A percentile compares a stretch with the other conserved stretches of the same genome.
phyloP scores from a whole-genome alignment of 345 rosid species.

The Anastatica hierochuntica region DNA sequence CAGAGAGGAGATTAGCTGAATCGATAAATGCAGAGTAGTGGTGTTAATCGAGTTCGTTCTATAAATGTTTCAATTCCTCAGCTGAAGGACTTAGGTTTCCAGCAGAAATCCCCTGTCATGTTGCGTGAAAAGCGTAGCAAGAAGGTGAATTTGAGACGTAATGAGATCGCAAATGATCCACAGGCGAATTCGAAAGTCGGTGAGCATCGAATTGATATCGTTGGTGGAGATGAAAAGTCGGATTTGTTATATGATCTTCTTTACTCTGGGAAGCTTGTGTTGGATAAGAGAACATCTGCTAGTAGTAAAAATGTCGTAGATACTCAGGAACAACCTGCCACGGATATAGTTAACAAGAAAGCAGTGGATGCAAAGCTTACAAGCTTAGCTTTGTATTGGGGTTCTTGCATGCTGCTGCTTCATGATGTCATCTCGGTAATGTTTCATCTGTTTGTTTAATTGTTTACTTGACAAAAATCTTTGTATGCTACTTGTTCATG shows the following conservation, averaged over 20 bases:
- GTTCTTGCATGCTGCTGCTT: slow-evolving; percentile 59
- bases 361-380: slow-evolving; percentile 73
- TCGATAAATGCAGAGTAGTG: no score
- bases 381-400: slow-evolving; percentile 79
- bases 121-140: slow-evolving; percentile 80
- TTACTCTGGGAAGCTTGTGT: slow-evolving; percentile 60
- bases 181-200: slow-evolving; percentile 38
- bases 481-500: no score
- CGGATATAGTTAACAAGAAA: slow-evolving; percentile 36
- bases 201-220: slow-evolving; percentile 66
- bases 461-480: no score
- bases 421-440: slow-evolving; percentile 72
- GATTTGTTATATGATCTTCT: slow-evolving; percentile 74
- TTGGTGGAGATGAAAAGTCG: slow-evolving; percentile 76
- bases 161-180: slow-evolving; percentile 30
- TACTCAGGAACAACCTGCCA: slow-evolving; percentile 29
- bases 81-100: slow-evolving; percentile 68
- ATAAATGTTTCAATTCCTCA: no score
- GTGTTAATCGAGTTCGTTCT: no score
- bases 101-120: slow-evolving; percentile 73
- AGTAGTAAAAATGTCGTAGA: slow-evolving; percentile 30
- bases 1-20: no score
- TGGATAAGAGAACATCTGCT: slow-evolving; percentile 52
- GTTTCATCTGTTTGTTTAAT: not conserved
- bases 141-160: slow-evolving; percentile 47